Conservation (phyloP, 202 grass and related monocot species). For the Dendrocalamus latiflorus region DNA sequence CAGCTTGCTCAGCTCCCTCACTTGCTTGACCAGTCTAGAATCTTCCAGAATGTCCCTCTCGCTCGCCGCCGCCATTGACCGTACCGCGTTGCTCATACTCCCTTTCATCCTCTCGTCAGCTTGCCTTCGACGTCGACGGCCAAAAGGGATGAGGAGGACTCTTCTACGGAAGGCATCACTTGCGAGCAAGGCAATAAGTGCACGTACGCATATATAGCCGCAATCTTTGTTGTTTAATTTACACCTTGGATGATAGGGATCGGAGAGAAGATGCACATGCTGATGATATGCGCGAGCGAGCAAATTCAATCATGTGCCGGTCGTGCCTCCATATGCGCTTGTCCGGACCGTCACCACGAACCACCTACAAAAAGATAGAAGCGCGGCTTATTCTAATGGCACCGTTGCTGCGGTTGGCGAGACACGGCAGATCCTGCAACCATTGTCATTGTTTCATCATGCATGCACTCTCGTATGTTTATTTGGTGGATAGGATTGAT, state of each 20-base stretch:
- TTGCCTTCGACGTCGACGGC: too few species aligned
- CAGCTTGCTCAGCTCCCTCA: too few species aligned
- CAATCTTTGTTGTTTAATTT: constrained; percentile 61
- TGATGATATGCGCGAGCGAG: not conserved
- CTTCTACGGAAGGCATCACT: constrained; percentile 3
- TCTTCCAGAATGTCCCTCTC: too few species aligned
- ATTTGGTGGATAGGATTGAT: constrained; percentile 8
- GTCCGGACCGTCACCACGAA: constrained; percentile 39
- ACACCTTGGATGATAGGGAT: constrained; percentile 6
- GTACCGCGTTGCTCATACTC: too few species aligned
- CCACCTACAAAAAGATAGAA: constrained; percentile 32
- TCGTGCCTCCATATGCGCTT: constrained; percentile 43
- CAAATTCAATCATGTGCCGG: constrained; percentile 30
- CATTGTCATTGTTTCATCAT: not conserved
- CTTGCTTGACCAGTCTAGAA: too few species aligned
- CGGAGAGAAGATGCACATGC: constrained; percentile 18
- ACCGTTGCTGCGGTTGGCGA: constrained; percentile 41
- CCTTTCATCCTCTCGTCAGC: too few species aligned
- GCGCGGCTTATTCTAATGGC: constrained; percentile 41
- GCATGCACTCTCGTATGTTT: not conserved
- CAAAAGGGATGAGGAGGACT: too few species aligned
- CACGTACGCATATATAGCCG: constrained; percentile 49
- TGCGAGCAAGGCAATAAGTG: constrained; percentile 6
- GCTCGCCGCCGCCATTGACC: too few species aligned
- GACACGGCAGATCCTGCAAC: not conserved